phyloP scores from a whole-genome alignment of 2,329 filamentous ascomycete species.

The Dothiorella sarmentorum region DNA sequence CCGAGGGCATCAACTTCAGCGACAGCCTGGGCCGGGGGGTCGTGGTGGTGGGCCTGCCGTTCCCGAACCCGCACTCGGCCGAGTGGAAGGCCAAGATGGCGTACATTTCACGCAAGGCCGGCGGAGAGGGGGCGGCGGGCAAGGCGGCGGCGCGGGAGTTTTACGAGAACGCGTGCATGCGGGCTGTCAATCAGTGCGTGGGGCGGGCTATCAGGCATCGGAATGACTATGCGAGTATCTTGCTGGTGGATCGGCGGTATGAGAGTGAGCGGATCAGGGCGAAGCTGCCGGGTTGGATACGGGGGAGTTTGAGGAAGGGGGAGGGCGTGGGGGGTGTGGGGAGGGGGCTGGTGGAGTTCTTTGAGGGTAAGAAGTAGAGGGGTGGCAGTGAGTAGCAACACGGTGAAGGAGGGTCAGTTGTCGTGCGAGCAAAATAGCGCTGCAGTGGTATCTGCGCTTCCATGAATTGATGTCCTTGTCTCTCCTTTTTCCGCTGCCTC shows the following conservation, averaged over 20 bases:
- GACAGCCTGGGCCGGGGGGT: conserved; percentile 86
- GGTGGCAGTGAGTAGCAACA: too few species aligned
- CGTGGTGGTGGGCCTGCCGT: conserved; percentile 86
- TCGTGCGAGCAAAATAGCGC: too few species aligned
- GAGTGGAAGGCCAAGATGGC: conserved; percentile 92
- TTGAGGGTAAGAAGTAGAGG: conserved; percentile 28
- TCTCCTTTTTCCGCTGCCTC: not conserved
- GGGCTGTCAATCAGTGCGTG: conserved; percentile 94
- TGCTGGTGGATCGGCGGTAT: conserved; percentile 81
- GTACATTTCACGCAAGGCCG: conserved; percentile 68
- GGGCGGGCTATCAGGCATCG: conserved; percentile 86
- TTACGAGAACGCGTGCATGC: conserved; percentile 94
- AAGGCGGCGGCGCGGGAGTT: conserved; percentile 64
- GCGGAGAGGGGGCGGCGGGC: conserved; percentile 31
- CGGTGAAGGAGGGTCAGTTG: too few species aligned
- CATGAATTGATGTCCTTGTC: not conserved
- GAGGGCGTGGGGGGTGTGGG: conserved; percentile 46
- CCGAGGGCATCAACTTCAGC: conserved; percentile 97
- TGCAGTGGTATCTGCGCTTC: not conserved
- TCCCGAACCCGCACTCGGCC: conserved; percentile 81
- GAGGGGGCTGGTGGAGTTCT: conserved; percentile 35
- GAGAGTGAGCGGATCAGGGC: conserved; percentile 65
- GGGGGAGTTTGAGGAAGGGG: conserved; percentile 55
- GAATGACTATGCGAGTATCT: conserved; percentile 84
- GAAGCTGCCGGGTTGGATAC: conserved; percentile 90